These are phyloP conservation scores for Apiospora pterosperma DNA, from an alignment of 2,329 filamentous ascomycete genomes.

Conservation along the genomic window DNA sequence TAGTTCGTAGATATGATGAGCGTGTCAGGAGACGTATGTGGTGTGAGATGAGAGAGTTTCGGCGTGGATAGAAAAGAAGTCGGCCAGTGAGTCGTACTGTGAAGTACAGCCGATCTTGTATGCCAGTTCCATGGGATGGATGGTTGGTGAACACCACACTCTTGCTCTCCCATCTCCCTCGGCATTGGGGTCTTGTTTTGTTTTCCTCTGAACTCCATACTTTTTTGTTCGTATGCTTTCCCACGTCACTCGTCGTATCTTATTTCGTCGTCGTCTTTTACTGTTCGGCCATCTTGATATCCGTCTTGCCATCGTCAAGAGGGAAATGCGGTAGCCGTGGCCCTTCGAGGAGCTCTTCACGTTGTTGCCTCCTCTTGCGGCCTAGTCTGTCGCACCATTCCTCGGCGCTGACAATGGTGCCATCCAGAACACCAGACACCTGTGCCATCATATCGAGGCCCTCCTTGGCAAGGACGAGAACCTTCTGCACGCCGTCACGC, in stretches of 20 bases:
- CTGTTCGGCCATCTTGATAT: slow-evolving; percentile 5
- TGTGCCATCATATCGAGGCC: slow-evolving; percentile 93
- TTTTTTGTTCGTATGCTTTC: not conserved
- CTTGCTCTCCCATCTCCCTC: slow-evolving; percentile 1
- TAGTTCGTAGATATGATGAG: slow-evolving; percentile 10
- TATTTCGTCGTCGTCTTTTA: not conserved
- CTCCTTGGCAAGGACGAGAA: slow-evolving; percentile 83
- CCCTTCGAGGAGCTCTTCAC: slow-evolving; percentile 19
- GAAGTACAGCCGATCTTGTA: not conserved
- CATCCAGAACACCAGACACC: slow-evolving; percentile 82
- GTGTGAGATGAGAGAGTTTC: not conserved
- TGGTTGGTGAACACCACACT: slow-evolving; percentile 1
- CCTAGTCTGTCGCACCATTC: slow-evolving; percentile 83
- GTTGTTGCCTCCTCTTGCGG: slow-evolving; percentile 34
- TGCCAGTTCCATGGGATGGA: not conserved
- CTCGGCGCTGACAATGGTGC: slow-evolving; percentile 87
- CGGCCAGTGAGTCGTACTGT: not conserved
- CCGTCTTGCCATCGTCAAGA: slow-evolving; percentile 7
- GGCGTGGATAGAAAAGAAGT: not conserved
- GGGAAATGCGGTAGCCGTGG: slow-evolving; percentile 8
- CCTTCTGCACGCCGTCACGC: slow-evolving; percentile 65
- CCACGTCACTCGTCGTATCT: not conserved
- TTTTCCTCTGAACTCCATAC: not conserved
- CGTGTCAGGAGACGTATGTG: not conserved
- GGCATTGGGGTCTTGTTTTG: not conserved